These are phyloP conservation scores for Phytophthora pini DNA, from an alignment of 352 stramenopile genomes.

Conservation along the genomic window DNA sequence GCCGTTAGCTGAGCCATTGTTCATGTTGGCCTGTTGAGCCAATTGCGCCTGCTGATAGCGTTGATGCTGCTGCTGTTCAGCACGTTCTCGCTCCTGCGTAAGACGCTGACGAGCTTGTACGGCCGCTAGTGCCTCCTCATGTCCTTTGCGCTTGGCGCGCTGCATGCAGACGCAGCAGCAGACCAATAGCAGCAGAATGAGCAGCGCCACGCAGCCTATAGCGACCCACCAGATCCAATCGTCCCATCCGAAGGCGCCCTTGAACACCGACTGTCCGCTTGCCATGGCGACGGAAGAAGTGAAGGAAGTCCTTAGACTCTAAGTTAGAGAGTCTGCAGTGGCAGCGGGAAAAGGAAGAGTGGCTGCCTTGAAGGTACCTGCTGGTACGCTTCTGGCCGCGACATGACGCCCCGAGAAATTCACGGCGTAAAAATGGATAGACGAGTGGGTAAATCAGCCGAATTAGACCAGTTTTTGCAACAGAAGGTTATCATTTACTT, in stretches of 20 bases:
- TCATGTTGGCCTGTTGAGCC: slow-evolving; percentile 37
- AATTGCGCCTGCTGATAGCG: slow-evolving; percentile 61
- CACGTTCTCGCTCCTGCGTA: slow-evolving; percentile 42
- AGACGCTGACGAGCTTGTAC: slow-evolving; percentile 65
- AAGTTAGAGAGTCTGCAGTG: background rate
- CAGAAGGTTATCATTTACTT: too few relatives aligned
- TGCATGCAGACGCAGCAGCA: slow-evolving; percentile 85
- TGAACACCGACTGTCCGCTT: slow-evolving; percentile 66
- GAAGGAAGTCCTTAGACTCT: background rate
- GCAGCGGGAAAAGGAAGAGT: slow-evolving; percentile 10
- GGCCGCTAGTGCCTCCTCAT: slow-evolving; percentile 63
- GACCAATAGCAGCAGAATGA: slow-evolving; percentile 71
- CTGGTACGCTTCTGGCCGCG: background rate
- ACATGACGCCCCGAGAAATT: slow-evolving; percentile 14
- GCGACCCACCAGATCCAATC: slow-evolving; percentile 84
- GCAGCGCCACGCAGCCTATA: slow-evolving; percentile 65
- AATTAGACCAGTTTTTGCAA: too few relatives aligned
- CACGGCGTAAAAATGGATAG: too few relatives aligned
- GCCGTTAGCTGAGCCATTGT: slow-evolving; percentile 35
- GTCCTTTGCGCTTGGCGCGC: slow-evolving; percentile 80
- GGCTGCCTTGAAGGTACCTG: slow-evolving; percentile 4
- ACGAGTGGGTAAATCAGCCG: too few relatives aligned
- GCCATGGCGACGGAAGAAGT: slow-evolving; percentile 26
- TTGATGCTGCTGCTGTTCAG: slow-evolving; percentile 48
- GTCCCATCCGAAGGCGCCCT: slow-evolving; percentile 73